A percentile compares a stretch with the other conserved stretches of the same genome.
Evolutionary conservation across 768 basidiomycete species (phyloP).

Genomic region (Multifurca ochricompacta): DNA sequence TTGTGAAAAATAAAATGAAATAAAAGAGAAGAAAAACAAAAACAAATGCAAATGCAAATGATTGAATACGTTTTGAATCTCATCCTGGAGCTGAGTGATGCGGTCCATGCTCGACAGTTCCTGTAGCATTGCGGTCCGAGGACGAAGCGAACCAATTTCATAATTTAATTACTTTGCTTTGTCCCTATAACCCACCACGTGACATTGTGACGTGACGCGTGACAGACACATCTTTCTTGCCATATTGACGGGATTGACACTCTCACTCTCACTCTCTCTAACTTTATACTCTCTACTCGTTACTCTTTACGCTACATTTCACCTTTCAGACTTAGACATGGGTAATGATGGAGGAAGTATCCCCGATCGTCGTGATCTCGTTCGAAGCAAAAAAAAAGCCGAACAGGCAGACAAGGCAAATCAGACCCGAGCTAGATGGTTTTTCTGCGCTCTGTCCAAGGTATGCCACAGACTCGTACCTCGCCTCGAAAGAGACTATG

Average conservation of each 20-base stretch:
- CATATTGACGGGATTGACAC: no score
- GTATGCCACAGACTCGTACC: constrained; percentile 34
- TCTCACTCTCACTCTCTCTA: no score
- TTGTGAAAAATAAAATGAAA: no score
- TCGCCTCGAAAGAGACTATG: not conserved
- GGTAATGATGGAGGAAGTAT: constrained; percentile 89
- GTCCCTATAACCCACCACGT: not conserved
- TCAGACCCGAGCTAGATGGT: constrained; percentile 80
- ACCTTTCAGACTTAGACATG: constrained; percentile 35
- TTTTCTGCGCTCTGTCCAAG: constrained; percentile 94
- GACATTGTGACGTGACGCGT: not conserved
- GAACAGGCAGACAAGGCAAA: constrained; percentile 90
- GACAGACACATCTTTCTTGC: not conserved
- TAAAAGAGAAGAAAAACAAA: no score
- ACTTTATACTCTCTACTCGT: no score
- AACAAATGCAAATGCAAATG: not conserved
- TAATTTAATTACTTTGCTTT: not conserved
- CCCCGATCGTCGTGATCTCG: constrained; percentile 74
- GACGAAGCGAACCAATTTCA: constrained; percentile 12
- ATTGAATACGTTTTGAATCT: constrained; percentile 68
- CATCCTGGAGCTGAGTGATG: constrained; percentile 92
- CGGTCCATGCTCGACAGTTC: constrained; percentile 93
- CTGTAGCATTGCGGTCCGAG: constrained; percentile 80
- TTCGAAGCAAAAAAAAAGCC: constrained; percentile 66
- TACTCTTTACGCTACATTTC: not conserved